These are phyloP conservation scores for Hirsutella thompsonii DNA, from an alignment of 2,329 filamentous ascomycete genomes.

Conservation along the genomic window DNA sequence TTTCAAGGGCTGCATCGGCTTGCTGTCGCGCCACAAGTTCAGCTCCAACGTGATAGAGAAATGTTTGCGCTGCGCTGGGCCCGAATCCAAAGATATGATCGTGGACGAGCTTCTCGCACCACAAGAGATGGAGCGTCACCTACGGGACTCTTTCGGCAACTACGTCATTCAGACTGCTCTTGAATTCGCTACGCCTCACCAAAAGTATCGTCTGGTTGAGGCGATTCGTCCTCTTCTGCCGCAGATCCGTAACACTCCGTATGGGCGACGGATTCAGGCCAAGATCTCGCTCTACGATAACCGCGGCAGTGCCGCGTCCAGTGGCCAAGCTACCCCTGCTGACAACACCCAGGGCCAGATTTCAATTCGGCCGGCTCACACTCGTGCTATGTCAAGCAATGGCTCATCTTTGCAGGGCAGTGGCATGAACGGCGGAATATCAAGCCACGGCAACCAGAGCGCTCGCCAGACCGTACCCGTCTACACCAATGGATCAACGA, in stretches of 20 bases:
- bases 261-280: constrained; percentile 83
- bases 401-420: constrained; percentile 21
- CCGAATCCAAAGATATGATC: constrained; percentile 63
- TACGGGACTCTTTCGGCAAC: constrained; percentile 90
- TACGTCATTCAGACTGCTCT: constrained; percentile 96
- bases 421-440: constrained; percentile 12
- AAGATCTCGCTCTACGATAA: constrained; percentile 61
- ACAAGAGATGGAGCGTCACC: constrained; percentile 71
- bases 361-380: constrained; percentile 29
- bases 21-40: constrained; percentile 89
- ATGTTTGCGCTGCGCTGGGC: constrained; percentile 71
- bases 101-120: constrained; percentile 67
- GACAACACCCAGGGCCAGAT: constrained; percentile 43
- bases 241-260: constrained; percentile 77
- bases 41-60: constrained; percentile 99
- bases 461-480: constrained; percentile 20
- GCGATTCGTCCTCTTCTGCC: constrained; percentile 75
- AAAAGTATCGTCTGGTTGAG: constrained; percentile 67
- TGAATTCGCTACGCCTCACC: constrained; percentile 64
- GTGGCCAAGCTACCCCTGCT: constrained; percentile 37
- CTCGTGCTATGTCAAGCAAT: constrained; percentile 28
- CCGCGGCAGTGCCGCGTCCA: constrained; percentile 27
- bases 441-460: constrained; percentile 8
- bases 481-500: constrained; percentile 19
- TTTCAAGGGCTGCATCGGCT: constrained; percentile 62